Conservation (phyloP, 2,329 filamentous ascomycete genomes). For the Xylaria sp. region DNA sequence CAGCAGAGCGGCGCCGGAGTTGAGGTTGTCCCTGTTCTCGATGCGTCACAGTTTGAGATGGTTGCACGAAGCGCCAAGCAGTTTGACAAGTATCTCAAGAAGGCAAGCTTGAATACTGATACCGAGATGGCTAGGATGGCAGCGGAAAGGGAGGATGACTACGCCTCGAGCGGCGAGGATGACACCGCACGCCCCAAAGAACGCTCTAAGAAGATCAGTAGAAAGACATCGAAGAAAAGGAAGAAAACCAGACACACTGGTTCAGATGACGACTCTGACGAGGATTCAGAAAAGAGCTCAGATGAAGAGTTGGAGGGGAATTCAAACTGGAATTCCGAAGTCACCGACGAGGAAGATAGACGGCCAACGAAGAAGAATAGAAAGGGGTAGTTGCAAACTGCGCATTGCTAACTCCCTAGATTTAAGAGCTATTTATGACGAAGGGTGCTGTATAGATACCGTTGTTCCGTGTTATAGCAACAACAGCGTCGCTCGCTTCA, state of each 20-base stretch:
- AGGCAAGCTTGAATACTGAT: not conserved
- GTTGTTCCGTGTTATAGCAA: no score
- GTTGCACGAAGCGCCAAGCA: not conserved
- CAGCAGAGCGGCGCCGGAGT: not conserved
- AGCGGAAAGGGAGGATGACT: not conserved
- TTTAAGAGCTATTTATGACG: no score
- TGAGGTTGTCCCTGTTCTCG: not conserved
- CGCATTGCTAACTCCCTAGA: no score
- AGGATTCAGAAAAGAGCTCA: not conserved
- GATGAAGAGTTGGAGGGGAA: not conserved
- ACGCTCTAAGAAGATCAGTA: not conserved
- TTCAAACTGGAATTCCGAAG: not conserved
- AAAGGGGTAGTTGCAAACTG: not conserved
- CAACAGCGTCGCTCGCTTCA: no score
- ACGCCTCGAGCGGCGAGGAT: not conserved
- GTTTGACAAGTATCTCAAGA: not conserved
- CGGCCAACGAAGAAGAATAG: not conserved
- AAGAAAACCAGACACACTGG: not conserved
- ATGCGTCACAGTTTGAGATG: not conserved
- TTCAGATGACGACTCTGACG: not conserved
- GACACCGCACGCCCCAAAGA: not conserved
- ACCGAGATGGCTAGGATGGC: not conserved
- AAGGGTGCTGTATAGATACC: no score
- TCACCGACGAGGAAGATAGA: not conserved
- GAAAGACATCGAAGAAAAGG: not conserved